Percentiles rank a stretch among this genome's conserved stretches.
phyloP scores from a whole-genome alignment of 1,284 basidiomycete genomes.

The Ustilago lituana region DNA sequence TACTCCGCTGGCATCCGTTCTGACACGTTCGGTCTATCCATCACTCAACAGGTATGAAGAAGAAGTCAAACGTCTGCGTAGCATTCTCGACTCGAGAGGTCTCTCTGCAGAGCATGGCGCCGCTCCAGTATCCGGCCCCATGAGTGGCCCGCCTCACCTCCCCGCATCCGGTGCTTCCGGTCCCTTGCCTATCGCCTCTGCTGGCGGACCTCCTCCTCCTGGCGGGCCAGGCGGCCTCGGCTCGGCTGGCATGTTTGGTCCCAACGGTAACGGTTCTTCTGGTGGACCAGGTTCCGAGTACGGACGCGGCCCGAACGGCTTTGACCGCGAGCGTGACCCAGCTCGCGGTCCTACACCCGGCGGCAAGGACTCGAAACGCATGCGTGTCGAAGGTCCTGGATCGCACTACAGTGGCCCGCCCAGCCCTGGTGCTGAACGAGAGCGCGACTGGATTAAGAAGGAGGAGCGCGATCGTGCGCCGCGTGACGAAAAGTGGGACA shows the following conservation, averaged over 20 bases:
- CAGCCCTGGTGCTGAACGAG: slow-evolving; percentile 53
- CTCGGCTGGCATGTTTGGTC: slow-evolving; percentile 57
- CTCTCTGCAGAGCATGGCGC: slow-evolving; percentile 48
- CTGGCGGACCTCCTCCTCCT: slow-evolving; percentile 69
- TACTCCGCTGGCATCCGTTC: neutral
- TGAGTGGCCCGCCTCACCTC: slow-evolving; percentile 49
- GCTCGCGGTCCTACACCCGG: slow-evolving; percentile 57
- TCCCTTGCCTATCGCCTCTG: slow-evolving; percentile 67
- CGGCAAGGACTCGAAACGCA: slow-evolving; percentile 61
- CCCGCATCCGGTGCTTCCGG: slow-evolving; percentile 44
- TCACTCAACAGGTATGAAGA: slow-evolving; percentile 73
- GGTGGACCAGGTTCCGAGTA: slow-evolving; percentile 48
- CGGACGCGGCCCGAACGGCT: slow-evolving; percentile 45
- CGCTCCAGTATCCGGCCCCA: slow-evolving; percentile 37
- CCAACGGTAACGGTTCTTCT: slow-evolving; percentile 37
- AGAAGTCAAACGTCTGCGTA: slow-evolving; percentile 76
- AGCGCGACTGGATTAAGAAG: slow-evolving; percentile 63
- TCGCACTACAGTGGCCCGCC: slow-evolving; percentile 51
- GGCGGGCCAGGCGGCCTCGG: slow-evolving; percentile 65
- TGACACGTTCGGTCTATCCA: neutral
- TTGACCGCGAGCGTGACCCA: slow-evolving; percentile 65
- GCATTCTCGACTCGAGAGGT: slow-evolving; percentile 72
- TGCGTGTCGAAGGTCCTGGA: slow-evolving; percentile 45
- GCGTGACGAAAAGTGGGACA: slow-evolving; percentile 56
- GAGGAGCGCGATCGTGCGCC: slow-evolving; percentile 56